Base-by-base conservation (phyloP, 148 eudicot species). In the Euryodendron excelsum region DNA sequence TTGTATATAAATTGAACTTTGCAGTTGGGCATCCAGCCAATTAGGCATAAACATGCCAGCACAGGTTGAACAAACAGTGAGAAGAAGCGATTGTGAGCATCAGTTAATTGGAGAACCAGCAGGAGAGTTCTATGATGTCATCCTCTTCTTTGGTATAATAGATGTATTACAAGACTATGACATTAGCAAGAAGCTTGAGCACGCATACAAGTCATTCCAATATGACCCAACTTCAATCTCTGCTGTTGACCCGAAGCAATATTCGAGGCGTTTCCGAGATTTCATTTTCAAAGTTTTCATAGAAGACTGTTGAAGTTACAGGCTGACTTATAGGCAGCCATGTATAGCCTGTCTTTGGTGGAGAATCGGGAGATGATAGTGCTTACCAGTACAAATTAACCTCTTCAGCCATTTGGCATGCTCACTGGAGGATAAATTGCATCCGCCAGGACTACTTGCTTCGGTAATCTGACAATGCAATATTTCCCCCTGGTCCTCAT, bases 121-220 rank as follows among this genome's bases (percentile, higher is more conserved):
- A 61, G 92, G 92, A 67, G 89, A 91, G 74, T 86, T 85, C 77
- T 91, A 86, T 27, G 87, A 89, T 37, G 88, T 89, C 34, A 73
- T 91, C 31, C 75, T 91, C 60, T 86, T 86, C 82, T 91, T 89
- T 48, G 89, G 94, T 48, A 91, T 91, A 73, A 91, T 91, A 13
- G 94, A 91, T 83, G 89, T 91, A 23, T 80, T 91, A 45, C 94
- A 91, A 85, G 94, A 89, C 75, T 91, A 91, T 27, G 94, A 91
- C 56, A 91, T 91, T 81, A 91, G 92, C 82, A 91, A 91, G 85
- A 91, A 86, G 82, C 88, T 91, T n/a, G 94, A 91, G 80, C 94
- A 91, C 63, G 94, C 94, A 1, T 91, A 91, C 78, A 91, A 91
- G 78, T 87, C 94, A 12, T 72, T 91, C 80, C 94, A 91, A 30